Evolutionary conservation across 768 basidiomycete genomes (phyloP).

Genomic region (Russula earlei): DNA sequence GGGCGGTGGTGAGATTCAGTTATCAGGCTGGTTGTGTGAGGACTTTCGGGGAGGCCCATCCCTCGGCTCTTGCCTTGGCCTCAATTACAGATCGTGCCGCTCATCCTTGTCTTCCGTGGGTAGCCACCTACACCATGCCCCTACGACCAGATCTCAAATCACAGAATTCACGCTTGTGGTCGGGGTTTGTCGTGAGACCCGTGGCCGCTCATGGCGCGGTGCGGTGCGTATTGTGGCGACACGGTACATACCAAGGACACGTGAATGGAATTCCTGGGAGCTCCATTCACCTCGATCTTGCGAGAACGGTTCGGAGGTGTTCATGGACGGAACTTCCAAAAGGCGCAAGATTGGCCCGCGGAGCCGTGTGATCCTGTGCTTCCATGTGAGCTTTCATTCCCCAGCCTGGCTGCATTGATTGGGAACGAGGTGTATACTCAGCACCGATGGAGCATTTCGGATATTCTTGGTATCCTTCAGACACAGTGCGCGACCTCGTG

Average conservation of each 20-base stretch:
- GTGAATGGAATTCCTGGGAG: background rate
- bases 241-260: background rate
- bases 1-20: too few species aligned
- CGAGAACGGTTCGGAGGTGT: background rate
- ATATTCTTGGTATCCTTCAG: background rate
- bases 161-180: background rate
- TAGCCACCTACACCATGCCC: background rate
- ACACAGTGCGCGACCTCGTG: background rate
- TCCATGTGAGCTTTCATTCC: background rate
- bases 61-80: background rate
- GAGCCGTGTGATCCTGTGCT: background rate
- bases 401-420: background rate
- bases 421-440: background rate
- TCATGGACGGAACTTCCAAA: constrained; percentile 1
- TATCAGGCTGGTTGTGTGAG: too few species aligned
- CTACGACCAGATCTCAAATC: background rate
- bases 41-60: too few species aligned
- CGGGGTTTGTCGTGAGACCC: background rate
- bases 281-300: too few species aligned
- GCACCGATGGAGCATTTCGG: background rate
- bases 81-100: background rate
- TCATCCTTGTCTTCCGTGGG: background rate
- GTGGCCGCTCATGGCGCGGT: constrained; percentile 5
- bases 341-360: constrained; percentile 11
- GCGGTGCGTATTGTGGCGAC: background rate